These are phyloP conservation scores for Neonothopanus nambi DNA, from an alignment of 1,284 basidiomycete genomes.

Conservation along the genomic window DNA sequence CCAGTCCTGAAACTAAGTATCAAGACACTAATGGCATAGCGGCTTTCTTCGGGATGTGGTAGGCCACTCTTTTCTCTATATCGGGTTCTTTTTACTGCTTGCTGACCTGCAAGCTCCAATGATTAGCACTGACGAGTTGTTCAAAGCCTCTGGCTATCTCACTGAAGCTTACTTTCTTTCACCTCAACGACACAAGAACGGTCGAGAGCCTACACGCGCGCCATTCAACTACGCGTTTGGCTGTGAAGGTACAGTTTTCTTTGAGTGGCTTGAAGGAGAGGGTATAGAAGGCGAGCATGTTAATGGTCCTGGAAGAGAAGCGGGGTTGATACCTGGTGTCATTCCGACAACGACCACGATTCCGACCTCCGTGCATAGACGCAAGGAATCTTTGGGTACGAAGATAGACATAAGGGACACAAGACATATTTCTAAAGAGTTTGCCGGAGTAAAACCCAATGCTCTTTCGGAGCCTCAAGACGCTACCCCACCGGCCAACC, in stretches of 20 bases:
- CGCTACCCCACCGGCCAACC: constrained; percentile 26
- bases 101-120: background rate
- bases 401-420: constrained; percentile 2
- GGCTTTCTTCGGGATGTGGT: constrained; percentile 70
- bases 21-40: constrained; percentile 59
- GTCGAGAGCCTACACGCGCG: constrained; percentile 40
- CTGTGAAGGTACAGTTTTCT: constrained; percentile 41
- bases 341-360: background rate
- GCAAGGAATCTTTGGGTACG: constrained; percentile 8
- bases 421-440: too few relatives aligned
- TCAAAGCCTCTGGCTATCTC: constrained; percentile 69
- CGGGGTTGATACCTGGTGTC: constrained; percentile 7
- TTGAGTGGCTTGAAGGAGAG: constrained; percentile 58
- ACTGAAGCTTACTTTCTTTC: constrained; percentile 55
- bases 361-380: constrained; percentile 1
- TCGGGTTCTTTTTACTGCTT: background rate
- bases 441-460: background rate
- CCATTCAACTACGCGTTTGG: constrained; percentile 60
- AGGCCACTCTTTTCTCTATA: constrained; percentile 22
- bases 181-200: constrained; percentile 24
- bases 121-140: constrained; percentile 66
- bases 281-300: constrained; percentile 16
- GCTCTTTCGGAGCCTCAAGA: background rate
- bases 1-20: constrained; percentile 60
- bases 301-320: constrained; percentile 11